These are phyloP conservation scores for Aspergillus brasiliensis DNA, from an alignment of 2,329 filamentous ascomycete species.

Conservation along the genomic window DNA sequence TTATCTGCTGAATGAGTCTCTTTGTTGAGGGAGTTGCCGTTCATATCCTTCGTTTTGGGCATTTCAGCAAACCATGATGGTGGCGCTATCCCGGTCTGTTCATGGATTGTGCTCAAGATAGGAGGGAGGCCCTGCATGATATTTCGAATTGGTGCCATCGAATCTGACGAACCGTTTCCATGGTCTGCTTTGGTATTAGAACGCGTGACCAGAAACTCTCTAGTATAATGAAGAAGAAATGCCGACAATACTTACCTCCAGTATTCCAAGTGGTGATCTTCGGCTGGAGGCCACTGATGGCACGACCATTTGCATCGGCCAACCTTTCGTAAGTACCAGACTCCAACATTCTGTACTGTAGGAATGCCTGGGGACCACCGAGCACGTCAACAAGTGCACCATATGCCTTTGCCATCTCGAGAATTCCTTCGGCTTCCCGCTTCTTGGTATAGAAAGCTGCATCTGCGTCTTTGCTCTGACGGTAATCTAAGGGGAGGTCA, in stretches of 20 bases:
- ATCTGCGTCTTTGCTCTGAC: conserved; percentile 38
- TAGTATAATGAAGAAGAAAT: background rate
- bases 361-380: conserved; percentile 73
- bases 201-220: background rate
- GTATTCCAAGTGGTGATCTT: conserved; percentile 95
- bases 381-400: conserved; percentile 69
- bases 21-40: background rate
- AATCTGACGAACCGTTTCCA: conserved; percentile 52
- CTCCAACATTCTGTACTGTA: conserved; percentile 88
- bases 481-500: conserved; percentile 26
- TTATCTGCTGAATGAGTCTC: background rate
- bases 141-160: conserved; percentile 69
- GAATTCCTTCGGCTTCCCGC: conserved; percentile 75
- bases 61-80: conserved; percentile 70
- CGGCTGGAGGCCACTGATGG: conserved; percentile 75
- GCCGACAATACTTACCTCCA: conserved; percentile 44
- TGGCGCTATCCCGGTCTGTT: conserved; percentile 81
- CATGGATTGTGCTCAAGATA: conserved; percentile 80
- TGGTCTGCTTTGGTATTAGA: conserved; percentile 32
- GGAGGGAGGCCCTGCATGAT: conserved; percentile 84
- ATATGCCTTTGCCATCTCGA: conserved; percentile 80
- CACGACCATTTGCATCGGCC: conserved; percentile 74
- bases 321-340: conserved; percentile 76
- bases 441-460: conserved; percentile 56
- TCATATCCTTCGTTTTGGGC: conserved; percentile 32